Percentiles rank a stretch among this genome's conserved stretches.
Evolutionary conservation across 2,329 filamentous ascomycete species (phyloP).

Genomic region (Penicillium sp.): DNA sequence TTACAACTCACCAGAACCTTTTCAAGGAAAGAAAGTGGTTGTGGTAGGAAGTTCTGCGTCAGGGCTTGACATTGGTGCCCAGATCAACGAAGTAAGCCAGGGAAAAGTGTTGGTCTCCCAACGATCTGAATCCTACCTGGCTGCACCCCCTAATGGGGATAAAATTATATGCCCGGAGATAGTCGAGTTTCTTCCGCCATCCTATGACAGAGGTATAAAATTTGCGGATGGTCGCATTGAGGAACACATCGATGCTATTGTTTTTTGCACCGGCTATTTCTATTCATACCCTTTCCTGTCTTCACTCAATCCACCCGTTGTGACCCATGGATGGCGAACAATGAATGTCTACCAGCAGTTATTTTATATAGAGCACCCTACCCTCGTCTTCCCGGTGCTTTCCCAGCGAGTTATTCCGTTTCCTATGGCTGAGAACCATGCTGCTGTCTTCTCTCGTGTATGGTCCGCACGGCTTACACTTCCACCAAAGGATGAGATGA

Average conservation of each 20-base stretch:
- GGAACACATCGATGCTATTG: conserved; percentile 66
- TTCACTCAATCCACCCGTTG: conserved; percentile 52
- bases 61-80: conserved; percentile 75
- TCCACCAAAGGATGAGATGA: conserved; percentile 64
- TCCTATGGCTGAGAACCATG: conserved; percentile 74
- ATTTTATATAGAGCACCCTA: conserved; percentile 72
- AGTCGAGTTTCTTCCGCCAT: conserved; percentile 52
- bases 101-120: conserved; percentile 64
- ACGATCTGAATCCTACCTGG: conserved; percentile 51
- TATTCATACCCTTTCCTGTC: conserved; percentile 75
- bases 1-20: conserved; percentile 67
- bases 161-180: conserved; percentile 61
- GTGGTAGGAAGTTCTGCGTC: conserved; percentile 83
- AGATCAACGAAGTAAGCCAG: conserved; percentile 64
- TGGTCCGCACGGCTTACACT: conserved; percentile 70
- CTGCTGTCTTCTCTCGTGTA: conserved; percentile 70
- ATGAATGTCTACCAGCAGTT: conserved; percentile 75
- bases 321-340: conserved; percentile 68
- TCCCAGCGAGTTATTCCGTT: conserved; percentile 88
- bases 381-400: conserved; percentile 71
- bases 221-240: conserved; percentile 67
- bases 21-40: conserved; percentile 68
- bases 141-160: conserved; percentile 40
- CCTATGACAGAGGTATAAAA: conserved; percentile 57
- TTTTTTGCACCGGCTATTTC: conserved; percentile 90